Evolutionary conservation across 1,139 yeast species (phyloP).

Genomic region (Candida sojae): DNA sequence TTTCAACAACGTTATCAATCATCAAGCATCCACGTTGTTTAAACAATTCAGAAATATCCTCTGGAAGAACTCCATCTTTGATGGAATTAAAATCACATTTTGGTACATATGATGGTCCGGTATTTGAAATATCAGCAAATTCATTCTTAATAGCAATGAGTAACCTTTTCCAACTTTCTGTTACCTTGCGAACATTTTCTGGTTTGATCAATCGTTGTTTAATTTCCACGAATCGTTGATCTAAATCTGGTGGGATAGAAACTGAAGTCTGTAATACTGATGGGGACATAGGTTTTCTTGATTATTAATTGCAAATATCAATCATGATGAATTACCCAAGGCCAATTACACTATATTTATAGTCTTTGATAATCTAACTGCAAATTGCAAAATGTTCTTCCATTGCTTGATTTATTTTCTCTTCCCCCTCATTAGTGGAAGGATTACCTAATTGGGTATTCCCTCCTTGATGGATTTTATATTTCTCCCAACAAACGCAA

Average conservation of each 20-base stretch:
- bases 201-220: constrained; percentile 22
- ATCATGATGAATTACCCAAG: background rate
- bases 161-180: constrained; percentile 23
- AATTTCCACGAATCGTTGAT: constrained; percentile 14
- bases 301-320: background rate
- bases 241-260: constrained; percentile 13
- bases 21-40: constrained; percentile 21
- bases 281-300: constrained; percentile 8
- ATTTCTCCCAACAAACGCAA: background rate
- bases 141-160: constrained; percentile 19
- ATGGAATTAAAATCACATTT: constrained; percentile 18
- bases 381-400: too few relatives aligned
- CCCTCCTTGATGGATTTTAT: background rate
- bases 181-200: constrained; percentile 21
- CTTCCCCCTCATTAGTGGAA: background rate
- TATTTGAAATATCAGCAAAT: constrained; percentile 15
- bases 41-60: constrained; percentile 13
- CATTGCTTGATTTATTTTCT: background rate
- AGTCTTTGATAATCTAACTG: too few relatives aligned
- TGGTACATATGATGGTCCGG: constrained; percentile 20
- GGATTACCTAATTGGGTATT: constrained; percentile 3
- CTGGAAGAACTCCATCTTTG: constrained; percentile 16
- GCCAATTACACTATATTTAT: background rate
- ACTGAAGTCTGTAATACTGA: background rate
- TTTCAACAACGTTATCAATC: constrained; percentile 23